Percentiles rank a stretch among this genome's conserved stretches.
These are phyloP conservation scores for Chrysopogon serrulatus DNA, from an alignment of 176 grass and related monocot species.

Conservation along the genomic window DNA sequence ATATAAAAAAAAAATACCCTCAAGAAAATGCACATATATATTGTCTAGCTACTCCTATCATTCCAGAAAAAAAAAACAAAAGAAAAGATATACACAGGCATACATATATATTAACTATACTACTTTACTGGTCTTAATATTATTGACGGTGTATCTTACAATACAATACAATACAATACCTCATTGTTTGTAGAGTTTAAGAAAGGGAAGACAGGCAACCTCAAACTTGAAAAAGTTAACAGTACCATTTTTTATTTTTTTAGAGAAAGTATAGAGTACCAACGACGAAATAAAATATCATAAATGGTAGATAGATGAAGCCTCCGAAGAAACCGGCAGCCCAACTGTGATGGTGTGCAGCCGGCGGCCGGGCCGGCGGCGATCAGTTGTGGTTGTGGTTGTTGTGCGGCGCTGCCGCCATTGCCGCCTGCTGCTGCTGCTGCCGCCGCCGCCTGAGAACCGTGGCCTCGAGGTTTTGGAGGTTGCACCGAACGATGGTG, in stretches of 20 bases:
- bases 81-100: not conserved
- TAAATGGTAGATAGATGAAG: not conserved
- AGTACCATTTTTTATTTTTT: too few relatives aligned
- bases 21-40: not conserved
- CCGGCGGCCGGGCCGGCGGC: not conserved
- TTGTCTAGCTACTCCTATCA: not conserved
- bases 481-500: slow-evolving; percentile 81
- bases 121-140: not conserved
- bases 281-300: not conserved
- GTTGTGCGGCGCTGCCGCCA: not conserved
- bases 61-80: not conserved
- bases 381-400: not conserved
- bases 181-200: not conserved
- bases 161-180: not conserved
- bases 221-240: not conserved
- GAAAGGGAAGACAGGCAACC: not conserved
- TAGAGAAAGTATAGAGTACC: not conserved
- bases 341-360: not conserved
- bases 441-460: too few relatives aligned
- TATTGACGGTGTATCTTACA: not conserved
- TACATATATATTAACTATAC: not conserved
- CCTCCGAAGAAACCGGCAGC: not conserved
- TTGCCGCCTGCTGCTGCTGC: slow-evolving; percentile 26
- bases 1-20: not conserved
- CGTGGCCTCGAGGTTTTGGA: slow-evolving; percentile 57